Percentiles rank a stretch among this genome's conserved stretches.
These are phyloP conservation scores for Russula sp. DNA, from an alignment of 768 basidiomycete species.

Conservation along the genomic window DNA sequence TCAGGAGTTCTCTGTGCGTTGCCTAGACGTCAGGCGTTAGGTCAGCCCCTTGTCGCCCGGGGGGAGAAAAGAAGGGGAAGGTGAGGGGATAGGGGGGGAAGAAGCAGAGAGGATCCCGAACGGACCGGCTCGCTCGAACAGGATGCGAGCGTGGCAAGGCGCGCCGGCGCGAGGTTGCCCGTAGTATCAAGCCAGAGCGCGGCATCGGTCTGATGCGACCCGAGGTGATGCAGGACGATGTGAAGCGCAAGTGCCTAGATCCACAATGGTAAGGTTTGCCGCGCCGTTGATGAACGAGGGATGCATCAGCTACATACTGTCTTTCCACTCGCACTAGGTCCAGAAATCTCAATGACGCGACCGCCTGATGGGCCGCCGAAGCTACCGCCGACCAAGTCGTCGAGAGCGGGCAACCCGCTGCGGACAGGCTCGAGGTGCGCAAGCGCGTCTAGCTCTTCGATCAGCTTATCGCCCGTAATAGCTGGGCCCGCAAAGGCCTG, in stretches of 20 bases:
- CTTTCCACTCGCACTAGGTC: conserved; percentile 60
- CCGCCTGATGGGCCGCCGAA: conserved; percentile 36
- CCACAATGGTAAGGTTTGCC: conserved; percentile 1
- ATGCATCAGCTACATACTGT: conserved; percentile 41
- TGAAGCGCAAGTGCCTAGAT: conserved; percentile 55
- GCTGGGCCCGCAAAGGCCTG: conserved; percentile 5
- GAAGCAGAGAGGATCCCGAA: background rate
- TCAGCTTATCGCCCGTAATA: conserved; percentile 31
- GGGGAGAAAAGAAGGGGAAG: too few relatives aligned
- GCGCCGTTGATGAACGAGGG: background rate
- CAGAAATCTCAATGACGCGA: conserved; percentile 63
- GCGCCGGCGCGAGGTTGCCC: conserved; percentile 56
- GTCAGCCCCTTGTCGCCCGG: background rate
- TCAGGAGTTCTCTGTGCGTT: background rate
- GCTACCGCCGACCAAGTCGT: conserved; percentile 42
- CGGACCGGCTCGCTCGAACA: conserved; percentile 26
- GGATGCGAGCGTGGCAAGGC: conserved; percentile 34
- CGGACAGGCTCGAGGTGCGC: conserved; percentile 27
- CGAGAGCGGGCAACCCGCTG: conserved; percentile 44
- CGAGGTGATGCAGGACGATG: conserved; percentile 49
- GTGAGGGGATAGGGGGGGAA: too few relatives aligned
- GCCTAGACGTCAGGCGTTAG: background rate
- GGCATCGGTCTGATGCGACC: conserved; percentile 31
- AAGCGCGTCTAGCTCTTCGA: conserved; percentile 25
- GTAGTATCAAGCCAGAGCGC: conserved; percentile 69